A percentile compares a stretch with the other conserved stretches of the same genome.
Evolutionary conservation across 257 asterid genomes (phyloP).

Genomic region (Eucommia ulmoides): DNA sequence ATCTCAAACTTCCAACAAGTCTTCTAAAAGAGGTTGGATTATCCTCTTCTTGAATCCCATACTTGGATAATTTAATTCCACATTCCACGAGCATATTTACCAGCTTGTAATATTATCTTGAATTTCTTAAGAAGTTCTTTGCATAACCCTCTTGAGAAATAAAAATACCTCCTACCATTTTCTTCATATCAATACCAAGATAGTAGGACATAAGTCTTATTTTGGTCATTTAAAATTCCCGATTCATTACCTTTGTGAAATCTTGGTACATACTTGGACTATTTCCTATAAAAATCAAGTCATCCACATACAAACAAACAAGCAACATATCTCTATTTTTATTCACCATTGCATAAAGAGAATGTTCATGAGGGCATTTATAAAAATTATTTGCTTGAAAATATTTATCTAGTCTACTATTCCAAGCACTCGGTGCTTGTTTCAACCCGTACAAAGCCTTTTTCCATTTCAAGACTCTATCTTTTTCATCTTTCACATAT

Average conservation of each 20-base stretch:
- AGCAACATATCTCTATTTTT: neutral
- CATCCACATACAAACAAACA: neutral
- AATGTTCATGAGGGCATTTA: neutral
- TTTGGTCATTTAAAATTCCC: neutral
- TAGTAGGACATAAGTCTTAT: neutral
- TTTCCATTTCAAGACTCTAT: neutral
- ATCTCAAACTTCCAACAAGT: neutral
- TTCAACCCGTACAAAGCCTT: neutral
- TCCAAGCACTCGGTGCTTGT: neutral
- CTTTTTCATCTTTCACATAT: neutral
- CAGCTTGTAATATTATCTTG: neutral
- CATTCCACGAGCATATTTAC: neutral
- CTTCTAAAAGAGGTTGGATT: neutral
- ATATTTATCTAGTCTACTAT: neutral
- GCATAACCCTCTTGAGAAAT: neutral
- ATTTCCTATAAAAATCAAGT: neutral
- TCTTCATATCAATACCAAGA: neutral
- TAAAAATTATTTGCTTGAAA: neutral
- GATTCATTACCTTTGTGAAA: neutral
- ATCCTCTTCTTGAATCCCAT: neutral
- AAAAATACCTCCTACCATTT: neutral
- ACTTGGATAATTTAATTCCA: neutral
- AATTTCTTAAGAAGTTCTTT: neutral
- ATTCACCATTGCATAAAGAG: neutral
- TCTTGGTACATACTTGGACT: neutral